phyloP scores from a whole-genome alignment of 148 eudicot genomes.

The Spergularia marina region DNA sequence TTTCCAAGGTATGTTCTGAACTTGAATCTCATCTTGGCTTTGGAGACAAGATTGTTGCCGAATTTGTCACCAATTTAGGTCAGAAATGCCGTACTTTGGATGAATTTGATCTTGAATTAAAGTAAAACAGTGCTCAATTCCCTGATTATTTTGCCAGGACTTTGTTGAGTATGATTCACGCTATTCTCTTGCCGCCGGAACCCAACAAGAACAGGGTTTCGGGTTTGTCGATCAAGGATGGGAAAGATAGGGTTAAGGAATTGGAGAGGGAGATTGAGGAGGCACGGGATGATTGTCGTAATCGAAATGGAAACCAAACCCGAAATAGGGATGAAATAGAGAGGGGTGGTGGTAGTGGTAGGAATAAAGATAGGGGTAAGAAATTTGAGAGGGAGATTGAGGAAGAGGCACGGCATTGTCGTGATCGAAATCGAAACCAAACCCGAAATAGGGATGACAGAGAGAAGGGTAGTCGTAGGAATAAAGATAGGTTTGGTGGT shows the following conservation, averaged over 20 bases:
- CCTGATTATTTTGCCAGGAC: slow-evolving; percentile 82
- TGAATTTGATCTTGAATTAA: slow-evolving; percentile 61
- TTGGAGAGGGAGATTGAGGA: slow-evolving; percentile 31
- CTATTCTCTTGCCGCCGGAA: slow-evolving; percentile 67
- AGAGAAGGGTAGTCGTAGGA: neutral
- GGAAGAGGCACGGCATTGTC: slow-evolving; percentile 33
- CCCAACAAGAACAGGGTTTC: slow-evolving; percentile 25
- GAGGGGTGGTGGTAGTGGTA: slow-evolving; percentile 1
- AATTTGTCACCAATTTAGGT: slow-evolving; percentile 66
- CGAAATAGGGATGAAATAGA: slow-evolving; percentile 10
- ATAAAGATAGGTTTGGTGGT: slow-evolving; percentile 15
- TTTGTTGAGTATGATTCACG: slow-evolving; percentile 71
- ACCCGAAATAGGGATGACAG: slow-evolving; percentile 4
- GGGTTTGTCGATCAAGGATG: slow-evolving; percentile 58
- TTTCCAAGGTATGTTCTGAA: slow-evolving; percentile 79
- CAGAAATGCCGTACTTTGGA: slow-evolving; percentile 47
- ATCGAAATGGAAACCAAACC: too few species aligned
- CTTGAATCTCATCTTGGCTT: slow-evolving; percentile 69
- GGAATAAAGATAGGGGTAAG: neutral
- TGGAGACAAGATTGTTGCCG: slow-evolving; percentile 67
- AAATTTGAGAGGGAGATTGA: slow-evolving; percentile 55
- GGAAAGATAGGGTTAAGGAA: slow-evolving; percentile 39
- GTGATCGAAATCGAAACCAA: neutral
- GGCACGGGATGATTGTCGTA: slow-evolving; percentile 29
- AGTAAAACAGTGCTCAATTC: slow-evolving; percentile 64